A percentile compares a stretch with the other conserved stretches of the same genome.
phyloP scores from a whole-genome alignment of 2,329 filamentous ascomycete species.

The Penicillium hesseltinei region DNA sequence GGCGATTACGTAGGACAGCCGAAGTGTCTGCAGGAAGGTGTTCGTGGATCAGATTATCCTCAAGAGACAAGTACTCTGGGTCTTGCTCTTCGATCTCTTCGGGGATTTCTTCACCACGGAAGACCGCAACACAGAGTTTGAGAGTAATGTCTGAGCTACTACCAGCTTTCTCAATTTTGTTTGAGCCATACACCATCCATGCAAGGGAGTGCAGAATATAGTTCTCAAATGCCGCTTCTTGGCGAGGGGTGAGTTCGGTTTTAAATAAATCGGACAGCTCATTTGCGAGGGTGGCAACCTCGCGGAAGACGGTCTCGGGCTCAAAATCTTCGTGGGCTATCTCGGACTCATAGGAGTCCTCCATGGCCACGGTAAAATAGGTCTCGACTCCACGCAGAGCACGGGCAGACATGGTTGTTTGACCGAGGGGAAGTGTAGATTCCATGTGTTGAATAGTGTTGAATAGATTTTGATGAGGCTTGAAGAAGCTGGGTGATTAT shows the following conservation, averaged over 20 bases:
- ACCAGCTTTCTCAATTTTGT: neutral
- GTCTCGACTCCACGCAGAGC: neutral
- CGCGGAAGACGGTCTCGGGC: neutral
- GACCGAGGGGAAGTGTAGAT: neutral
- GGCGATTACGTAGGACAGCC: neutral
- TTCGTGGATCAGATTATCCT: neutral
- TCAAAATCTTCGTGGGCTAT: neutral
- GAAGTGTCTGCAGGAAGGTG: neutral
- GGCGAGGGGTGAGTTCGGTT: neutral
- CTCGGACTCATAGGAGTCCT: neutral
- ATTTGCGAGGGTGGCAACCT: neutral
- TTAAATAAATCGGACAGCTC: neutral
- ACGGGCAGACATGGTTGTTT: neutral
- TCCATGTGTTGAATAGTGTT: neutral
- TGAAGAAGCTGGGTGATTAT: neutral
- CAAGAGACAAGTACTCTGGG: neutral
- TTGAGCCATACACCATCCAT: neutral
- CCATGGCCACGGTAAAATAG: neutral
- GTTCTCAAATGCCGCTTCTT: neutral
- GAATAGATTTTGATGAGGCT: neutral
- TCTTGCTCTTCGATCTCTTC: conserved; percentile 2
- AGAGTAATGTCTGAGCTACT: neutral
- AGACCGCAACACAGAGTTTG: neutral
- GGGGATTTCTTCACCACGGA: neutral
- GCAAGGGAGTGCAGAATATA: neutral